Evolutionary conservation across 768 basidiomycete genomes (phyloP).

Genomic region (Suillus occidentalis): DNA sequence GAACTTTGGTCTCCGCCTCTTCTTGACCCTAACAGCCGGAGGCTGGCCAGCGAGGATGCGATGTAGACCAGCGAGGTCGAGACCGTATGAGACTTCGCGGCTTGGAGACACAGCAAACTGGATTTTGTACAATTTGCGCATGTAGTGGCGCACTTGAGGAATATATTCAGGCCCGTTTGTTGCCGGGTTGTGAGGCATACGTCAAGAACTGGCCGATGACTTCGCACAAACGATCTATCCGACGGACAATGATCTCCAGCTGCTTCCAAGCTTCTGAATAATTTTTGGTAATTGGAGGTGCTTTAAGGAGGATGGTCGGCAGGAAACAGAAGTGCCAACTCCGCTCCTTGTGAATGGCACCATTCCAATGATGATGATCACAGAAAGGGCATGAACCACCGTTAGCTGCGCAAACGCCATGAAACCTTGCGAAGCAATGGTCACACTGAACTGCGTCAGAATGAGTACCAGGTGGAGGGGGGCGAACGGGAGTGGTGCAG

Average conservation of each 20-base stretch:
- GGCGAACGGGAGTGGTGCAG: slow-evolving; percentile 72
- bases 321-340: slow-evolving; percentile 84
- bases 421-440: slow-evolving; percentile 85
- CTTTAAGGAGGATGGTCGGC: slow-evolving; percentile 64
- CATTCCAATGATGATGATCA: slow-evolving; percentile 91
- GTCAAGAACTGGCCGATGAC: slow-evolving; percentile 80
- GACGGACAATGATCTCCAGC: slow-evolving; percentile 76
- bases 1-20: slow-evolving; percentile 63
- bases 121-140: slow-evolving; percentile 88
- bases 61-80: slow-evolving; percentile 81
- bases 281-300: slow-evolving; percentile 76
- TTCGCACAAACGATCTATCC: slow-evolving; percentile 71
- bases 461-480: slow-evolving; percentile 68
- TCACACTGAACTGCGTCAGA: slow-evolving; percentile 91
- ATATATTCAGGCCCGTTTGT: slow-evolving; percentile 78
- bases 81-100: slow-evolving; percentile 77
- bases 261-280: slow-evolving; percentile 83
- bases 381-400: slow-evolving; percentile 93
- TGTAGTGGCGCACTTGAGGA: slow-evolving; percentile 83
- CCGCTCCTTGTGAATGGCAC: slow-evolving; percentile 77
- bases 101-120: slow-evolving; percentile 86
- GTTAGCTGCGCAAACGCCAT: slow-evolving; percentile 80
- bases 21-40: slow-evolving; percentile 43
- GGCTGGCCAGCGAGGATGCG: slow-evolving; percentile 75
- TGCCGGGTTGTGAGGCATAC: slow-evolving; percentile 64